phyloP scores from a whole-genome alignment of 306 rosid genomes.

The Cucurbita moschata region DNA sequence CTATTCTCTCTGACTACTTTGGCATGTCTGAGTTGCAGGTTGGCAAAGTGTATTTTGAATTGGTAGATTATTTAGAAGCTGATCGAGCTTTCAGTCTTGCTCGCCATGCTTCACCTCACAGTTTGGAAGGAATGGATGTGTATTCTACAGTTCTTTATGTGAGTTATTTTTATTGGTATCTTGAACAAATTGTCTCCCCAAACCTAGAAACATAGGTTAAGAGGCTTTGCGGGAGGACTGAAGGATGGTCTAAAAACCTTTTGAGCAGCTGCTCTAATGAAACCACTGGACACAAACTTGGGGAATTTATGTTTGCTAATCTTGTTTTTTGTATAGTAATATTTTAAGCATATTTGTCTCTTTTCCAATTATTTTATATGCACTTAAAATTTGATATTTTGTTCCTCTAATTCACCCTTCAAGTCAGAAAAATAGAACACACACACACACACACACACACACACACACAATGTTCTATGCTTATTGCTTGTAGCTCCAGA shows the following conservation, averaged over 20 bases:
- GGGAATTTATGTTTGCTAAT: background rate
- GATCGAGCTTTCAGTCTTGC: conserved; percentile 79
- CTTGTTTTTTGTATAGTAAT: background rate
- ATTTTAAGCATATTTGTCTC: background rate
- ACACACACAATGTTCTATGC: background rate
- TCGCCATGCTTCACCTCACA: conserved; percentile 58
- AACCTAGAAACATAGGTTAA: background rate
- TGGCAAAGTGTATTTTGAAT: conserved; percentile 78
- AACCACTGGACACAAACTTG: background rate
- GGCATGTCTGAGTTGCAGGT: conserved; percentile 48
- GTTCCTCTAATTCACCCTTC: background rate
- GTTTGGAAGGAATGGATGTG: conserved; percentile 93
- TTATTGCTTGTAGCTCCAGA: background rate
- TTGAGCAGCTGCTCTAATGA: background rate
- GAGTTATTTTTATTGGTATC: conserved; percentile 29
- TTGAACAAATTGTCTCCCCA: background rate
- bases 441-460: too few species aligned
- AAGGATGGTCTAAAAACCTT: background rate
- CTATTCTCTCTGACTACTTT: background rate
- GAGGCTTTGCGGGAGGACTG: background rate
- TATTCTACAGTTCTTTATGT: conserved; percentile 97
- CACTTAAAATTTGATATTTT: background rate
- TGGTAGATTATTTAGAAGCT: conserved; percentile 89
- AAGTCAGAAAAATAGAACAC: background rate
- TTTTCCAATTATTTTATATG: background rate